Percentiles rank a stretch among this genome's conserved stretches.
Evolutionary conservation across 2,329 filamentous ascomycete genomes (phyloP).

Genomic region (Fusarium ambrosium): DNA sequence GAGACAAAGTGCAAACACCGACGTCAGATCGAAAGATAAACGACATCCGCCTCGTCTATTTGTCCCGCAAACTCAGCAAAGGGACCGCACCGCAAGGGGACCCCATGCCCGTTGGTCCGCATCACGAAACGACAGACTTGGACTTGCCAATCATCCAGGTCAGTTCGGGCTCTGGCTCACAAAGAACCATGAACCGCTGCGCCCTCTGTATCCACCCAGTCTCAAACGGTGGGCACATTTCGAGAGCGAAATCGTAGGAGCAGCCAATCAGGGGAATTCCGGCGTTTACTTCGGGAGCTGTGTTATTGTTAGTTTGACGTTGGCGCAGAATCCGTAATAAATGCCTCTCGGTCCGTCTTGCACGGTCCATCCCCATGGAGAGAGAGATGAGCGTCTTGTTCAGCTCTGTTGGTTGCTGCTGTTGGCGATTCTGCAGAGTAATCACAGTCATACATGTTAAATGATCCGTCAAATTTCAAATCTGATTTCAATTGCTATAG

Average conservation of each 20-base stretch:
- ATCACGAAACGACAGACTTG: conserved; percentile 31
- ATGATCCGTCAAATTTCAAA: not conserved
- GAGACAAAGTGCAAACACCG: conserved; percentile 16
- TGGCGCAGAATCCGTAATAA: conserved; percentile 34
- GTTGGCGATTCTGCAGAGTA: not conserved
- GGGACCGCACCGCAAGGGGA: conserved; percentile 12
- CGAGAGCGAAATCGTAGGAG: not conserved
- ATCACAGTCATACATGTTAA: not conserved
- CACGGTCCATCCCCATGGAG: conserved; percentile 22
- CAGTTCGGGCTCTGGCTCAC: conserved; percentile 5
- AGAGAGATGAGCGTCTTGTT: not conserved
- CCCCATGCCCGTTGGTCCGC: conserved; percentile 24
- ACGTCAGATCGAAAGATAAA: conserved; percentile 32
- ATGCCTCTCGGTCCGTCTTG: conserved; percentile 42
- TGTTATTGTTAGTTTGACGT: conserved; percentile 29
- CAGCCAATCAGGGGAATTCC: conserved; percentile 43
- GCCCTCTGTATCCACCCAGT: conserved; percentile 21
- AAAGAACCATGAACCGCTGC: not conserved
- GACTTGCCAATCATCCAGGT: conserved; percentile 19
- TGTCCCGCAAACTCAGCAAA: conserved; percentile 28
- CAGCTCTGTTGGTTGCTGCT: not conserved
- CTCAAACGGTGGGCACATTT: conserved; percentile 17
- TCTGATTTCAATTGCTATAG: not conserved
- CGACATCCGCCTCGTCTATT: conserved; percentile 29
- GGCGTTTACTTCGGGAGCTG: conserved; percentile 46